These are phyloP conservation scores for Warburgia ugandensis DNA, from an alignment of 164 flowering plant genomes.

Conservation along the genomic window DNA sequence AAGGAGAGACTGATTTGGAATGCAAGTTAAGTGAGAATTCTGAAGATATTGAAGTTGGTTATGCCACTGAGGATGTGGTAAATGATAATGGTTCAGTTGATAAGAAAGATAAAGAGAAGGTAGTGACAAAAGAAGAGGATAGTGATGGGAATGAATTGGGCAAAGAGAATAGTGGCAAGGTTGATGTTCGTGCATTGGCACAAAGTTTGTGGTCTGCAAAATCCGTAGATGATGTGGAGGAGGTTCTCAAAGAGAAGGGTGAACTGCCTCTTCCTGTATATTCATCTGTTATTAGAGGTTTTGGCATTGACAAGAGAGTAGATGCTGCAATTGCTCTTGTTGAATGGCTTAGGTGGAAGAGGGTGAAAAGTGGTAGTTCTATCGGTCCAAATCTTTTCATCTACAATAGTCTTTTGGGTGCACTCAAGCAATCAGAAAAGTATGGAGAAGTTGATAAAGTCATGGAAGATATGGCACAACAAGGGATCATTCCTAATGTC, in stretches of 20 bases:
- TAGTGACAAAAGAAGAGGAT: not conserved
- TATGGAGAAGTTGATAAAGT: constrained; percentile 39
- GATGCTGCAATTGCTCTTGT: constrained; percentile 63
- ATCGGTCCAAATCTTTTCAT: constrained; percentile 59
- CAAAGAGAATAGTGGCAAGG: constrained; percentile 19
- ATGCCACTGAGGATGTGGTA: not conserved
- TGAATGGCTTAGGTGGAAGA: constrained; percentile 75
- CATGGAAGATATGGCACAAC: constrained; percentile 56
- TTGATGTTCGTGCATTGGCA: constrained; percentile 71
- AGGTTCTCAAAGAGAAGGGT: constrained; percentile 49
- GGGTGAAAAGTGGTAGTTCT: constrained; percentile 25
- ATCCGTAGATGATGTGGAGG: constrained; percentile 73
- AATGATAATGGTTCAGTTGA: not conserved
- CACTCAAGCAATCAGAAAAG: constrained; percentile 47
- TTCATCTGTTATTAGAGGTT: constrained; percentile 59
- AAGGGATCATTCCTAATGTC: constrained; percentile 54
- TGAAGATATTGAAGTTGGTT: constrained; percentile 9
- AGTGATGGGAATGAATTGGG: constrained; percentile 10
- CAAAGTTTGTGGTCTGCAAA: constrained; percentile 39
- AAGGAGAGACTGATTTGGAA: constrained; percentile 16
- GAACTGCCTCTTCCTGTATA: constrained; percentile 69
- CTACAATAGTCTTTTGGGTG: constrained; percentile 81
- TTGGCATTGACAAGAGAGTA: constrained; percentile 58
- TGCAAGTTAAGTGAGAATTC: constrained; percentile 14
- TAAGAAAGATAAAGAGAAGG: constrained; percentile 5